These are phyloP conservation scores for Penicillium occitanis DNA, from an alignment of 2,329 filamentous ascomycete genomes.

Conservation along the genomic window DNA sequence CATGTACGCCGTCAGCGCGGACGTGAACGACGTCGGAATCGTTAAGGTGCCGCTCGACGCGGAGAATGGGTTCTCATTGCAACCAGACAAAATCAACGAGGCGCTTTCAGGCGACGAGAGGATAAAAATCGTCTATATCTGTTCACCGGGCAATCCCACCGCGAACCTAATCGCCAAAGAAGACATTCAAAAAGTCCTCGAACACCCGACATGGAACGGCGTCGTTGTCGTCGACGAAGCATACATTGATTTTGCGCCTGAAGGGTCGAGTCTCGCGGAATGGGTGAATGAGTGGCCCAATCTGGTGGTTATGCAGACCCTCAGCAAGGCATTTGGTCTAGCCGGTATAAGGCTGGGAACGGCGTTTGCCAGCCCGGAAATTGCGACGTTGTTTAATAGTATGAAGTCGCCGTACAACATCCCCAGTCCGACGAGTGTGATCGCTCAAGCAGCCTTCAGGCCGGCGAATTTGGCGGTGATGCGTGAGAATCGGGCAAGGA, in stretches of 20 bases:
- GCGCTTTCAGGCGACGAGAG: constrained; percentile 62
- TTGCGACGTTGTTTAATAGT: constrained; percentile 80
- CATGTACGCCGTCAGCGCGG: constrained; percentile 94
- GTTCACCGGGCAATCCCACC: constrained; percentile 93
- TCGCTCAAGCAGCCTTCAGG: constrained; percentile 73
- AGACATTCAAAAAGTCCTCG: constrained; percentile 70
- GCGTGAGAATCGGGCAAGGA: constrained; percentile 65
- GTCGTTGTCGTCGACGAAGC: constrained; percentile 92
- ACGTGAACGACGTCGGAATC: constrained; percentile 86
- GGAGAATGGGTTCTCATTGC: constrained; percentile 70
- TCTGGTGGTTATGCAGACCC: constrained; percentile 94
- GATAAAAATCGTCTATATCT: constrained; percentile 89
- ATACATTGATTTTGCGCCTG: constrained; percentile 89
- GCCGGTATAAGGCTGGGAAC: constrained; percentile 89
- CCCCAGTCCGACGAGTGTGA: constrained; percentile 77
- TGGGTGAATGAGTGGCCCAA: constrained; percentile 94
- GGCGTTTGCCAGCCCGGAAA: constrained; percentile 72
- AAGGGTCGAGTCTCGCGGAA: constrained; percentile 78
- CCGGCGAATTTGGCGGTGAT: constrained; percentile 69
- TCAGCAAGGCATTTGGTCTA: constrained; percentile 96
- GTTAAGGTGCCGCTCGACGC: constrained; percentile 80
- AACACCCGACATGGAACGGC: constrained; percentile 92
- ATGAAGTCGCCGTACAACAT: constrained; percentile 98
- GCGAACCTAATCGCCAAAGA: constrained; percentile 73
- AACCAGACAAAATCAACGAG: constrained; percentile 66